Evolutionary conservation across 208 protist genomes (phyloP).

Genomic region (Acanthamoeba lenticulata): DNA sequence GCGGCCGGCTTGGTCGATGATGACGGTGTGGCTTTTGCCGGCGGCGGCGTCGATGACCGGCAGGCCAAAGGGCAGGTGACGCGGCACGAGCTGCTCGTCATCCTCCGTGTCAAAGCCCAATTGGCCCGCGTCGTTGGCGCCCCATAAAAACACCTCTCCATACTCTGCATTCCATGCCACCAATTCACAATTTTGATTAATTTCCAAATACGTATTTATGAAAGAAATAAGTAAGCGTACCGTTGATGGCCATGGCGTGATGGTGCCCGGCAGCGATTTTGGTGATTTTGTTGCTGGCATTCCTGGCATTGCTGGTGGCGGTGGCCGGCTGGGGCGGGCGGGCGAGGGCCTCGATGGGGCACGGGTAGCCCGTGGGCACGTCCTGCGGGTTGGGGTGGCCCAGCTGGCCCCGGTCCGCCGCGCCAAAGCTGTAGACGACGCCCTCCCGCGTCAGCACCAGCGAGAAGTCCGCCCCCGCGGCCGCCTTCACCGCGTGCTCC

Average conservation of each 20-base stretch:
- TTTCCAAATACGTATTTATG: background rate
- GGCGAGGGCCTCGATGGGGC: slow-evolving; percentile 36
- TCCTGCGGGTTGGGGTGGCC: slow-evolving; percentile 62
- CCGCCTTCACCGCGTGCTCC: slow-evolving; percentile 9
- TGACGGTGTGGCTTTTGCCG: slow-evolving; percentile 56
- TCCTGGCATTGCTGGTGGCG: too few relatives aligned
- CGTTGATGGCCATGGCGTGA: slow-evolving; percentile 64
- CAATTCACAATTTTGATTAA: background rate
- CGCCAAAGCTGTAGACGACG: slow-evolving; percentile 60
- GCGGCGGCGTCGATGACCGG: slow-evolving; percentile 34
- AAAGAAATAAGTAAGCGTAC: background rate
- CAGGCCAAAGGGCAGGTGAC: background rate
- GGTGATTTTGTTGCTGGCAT: slow-evolving; percentile 62
- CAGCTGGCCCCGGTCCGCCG: slow-evolving; percentile 60
- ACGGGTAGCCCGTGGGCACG: slow-evolving; percentile 59
- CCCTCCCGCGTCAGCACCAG: slow-evolving; percentile 59
- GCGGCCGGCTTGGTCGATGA: slow-evolving; percentile 15
- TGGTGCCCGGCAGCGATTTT: slow-evolving; percentile 19
- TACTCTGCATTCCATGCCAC: background rate
- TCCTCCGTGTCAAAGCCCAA: slow-evolving; percentile 58
- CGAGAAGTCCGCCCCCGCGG: slow-evolving; percentile 65
- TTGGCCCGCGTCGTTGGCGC: slow-evolving; percentile 33
- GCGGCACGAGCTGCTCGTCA: slow-evolving; percentile 34
- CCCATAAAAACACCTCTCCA: slow-evolving; percentile 67
- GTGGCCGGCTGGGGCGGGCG: background rate